phyloP scores from a whole-genome alignment of 2,329 filamentous ascomycete species.

The Pseudogymnoascus sp. region DNA sequence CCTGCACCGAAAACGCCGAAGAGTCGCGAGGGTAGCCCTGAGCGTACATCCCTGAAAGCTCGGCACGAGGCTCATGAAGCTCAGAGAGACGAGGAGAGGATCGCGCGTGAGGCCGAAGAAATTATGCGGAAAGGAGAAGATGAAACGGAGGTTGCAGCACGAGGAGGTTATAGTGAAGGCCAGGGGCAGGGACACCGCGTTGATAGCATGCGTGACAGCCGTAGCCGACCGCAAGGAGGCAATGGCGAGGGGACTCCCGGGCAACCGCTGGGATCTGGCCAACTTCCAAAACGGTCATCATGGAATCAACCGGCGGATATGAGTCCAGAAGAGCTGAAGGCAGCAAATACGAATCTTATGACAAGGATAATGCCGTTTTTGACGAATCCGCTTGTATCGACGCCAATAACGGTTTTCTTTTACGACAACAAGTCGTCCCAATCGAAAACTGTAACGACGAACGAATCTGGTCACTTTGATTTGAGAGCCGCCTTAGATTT shows the following conservation, averaged over 20 bases:
- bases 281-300: constrained; percentile 37
- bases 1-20: constrained; percentile 49
- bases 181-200: constrained; percentile 40
- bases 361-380: constrained; percentile 82
- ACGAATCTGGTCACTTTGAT: constrained; percentile 82
- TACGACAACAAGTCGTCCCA: constrained; percentile 79
- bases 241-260: not conserved
- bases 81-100: constrained; percentile 53
- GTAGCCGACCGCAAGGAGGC: constrained; percentile 8
- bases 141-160: constrained; percentile 62
- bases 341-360: constrained; percentile 83
- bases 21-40: constrained; percentile 25
- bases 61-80: constrained; percentile 39
- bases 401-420: constrained; percentile 87
- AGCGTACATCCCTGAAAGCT: constrained; percentile 21
- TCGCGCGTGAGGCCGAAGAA: constrained; percentile 65
- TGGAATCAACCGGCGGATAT: constrained; percentile 47
- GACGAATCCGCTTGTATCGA: constrained; percentile 68
- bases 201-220: constrained; percentile 24
- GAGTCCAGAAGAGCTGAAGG: constrained; percentile 63
- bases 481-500: constrained; percentile 78
- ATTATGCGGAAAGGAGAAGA: constrained; percentile 65
- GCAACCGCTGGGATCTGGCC: constrained; percentile 21
- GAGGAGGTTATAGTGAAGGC: constrained; percentile 65
- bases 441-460: constrained; percentile 75